A percentile compares a stretch with the other conserved stretches of the same genome.
These are phyloP conservation scores for Elsinoe fawcettii DNA, from an alignment of 2,329 filamentous ascomycete species.

Conservation along the genomic window DNA sequence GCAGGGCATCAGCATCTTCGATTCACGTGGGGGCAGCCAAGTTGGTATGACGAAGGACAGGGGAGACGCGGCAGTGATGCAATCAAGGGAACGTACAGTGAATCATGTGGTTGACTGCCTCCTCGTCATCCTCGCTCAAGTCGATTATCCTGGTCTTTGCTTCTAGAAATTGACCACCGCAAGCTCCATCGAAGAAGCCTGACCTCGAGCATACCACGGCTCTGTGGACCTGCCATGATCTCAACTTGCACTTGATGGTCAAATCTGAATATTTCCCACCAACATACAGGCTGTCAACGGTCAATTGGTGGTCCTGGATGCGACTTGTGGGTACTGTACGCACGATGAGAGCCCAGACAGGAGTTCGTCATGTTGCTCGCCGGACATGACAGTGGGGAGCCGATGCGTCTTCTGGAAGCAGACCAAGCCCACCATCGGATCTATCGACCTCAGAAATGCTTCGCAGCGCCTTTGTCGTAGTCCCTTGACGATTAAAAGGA, in stretches of 20 bases:
- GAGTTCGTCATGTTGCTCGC: conserved; percentile 37
- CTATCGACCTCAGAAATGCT: neutral
- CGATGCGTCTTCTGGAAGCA: conserved; percentile 3
- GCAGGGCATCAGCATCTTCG: conserved; percentile 5
- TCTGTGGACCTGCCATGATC: conserved; percentile 41
- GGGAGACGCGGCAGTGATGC: neutral
- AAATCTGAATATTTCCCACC: conserved; percentile 41
- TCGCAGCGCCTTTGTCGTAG: too few relatives aligned
- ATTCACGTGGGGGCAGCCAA: neutral
- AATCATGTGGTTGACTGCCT: conserved; percentile 34
- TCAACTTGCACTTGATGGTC: conserved; percentile 39
- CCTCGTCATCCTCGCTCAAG: conserved; percentile 32
- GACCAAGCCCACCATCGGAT: conserved; percentile 4
- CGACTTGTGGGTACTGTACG: conserved; percentile 21
- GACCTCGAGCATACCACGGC: conserved; percentile 43
- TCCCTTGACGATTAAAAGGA: neutral
- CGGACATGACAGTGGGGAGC: conserved; percentile 20
- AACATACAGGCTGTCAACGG: conserved; percentile 26
- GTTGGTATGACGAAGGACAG: neutral
- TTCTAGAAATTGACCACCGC: conserved; percentile 30
- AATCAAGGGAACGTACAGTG: conserved; percentile 26
- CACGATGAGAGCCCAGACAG: conserved; percentile 42
- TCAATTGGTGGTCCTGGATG: conserved; percentile 19
- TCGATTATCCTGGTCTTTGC: conserved; percentile 30
- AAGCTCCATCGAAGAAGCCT: conserved; percentile 37